Evolutionary conservation across 768 basidiomycete genomes (phyloP), one percentile per base, ranked within the genome.

Genomic region (Leucosporidium yakuticum): DNA sequence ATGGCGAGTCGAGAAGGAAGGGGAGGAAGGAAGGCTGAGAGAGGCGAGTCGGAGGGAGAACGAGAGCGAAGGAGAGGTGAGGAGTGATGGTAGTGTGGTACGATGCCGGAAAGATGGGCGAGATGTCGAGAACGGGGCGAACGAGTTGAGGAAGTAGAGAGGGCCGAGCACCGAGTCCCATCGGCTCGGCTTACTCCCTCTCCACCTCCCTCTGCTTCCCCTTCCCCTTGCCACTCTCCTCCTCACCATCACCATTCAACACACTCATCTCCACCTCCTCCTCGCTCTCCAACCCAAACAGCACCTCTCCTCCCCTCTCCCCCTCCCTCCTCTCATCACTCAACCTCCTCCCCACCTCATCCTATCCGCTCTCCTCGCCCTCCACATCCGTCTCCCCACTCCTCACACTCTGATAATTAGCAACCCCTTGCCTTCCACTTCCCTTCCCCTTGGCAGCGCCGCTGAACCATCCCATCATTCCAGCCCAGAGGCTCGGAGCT

Each of bases 341-440:
- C 34, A 25, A 4, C 23, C 32, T 23, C 31, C 55, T 17, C 57
- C 57, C 27, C 57, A 39, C 57, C 57, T 59, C 57, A 59, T 59
- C 57, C 57, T 59, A 59, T 39, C 39, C 39, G 17, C 39, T 44
- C 39, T 59, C 57, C 23, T n/a, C n/a, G n/a, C n/a, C n/a, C n/a
- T 27, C 36, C 21, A 17, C 57, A 8, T n/a, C 32, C 55, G 31
- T 31, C 55, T 31, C 57, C 36, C 34, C 29, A 25, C n/a, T 55
- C n/a, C 54, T 27, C 54, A 55, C n/a, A 29, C 54, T 59, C 36
- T 59, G 57, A 29, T 59, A 59, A 44, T 44, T 59, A 34, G 57
- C 36, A 2, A 27, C 50, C 25, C 57, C 34, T 6, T n/a, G 34
- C 23, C 21, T 12, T 12, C 57, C 23, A 39, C 36, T 44, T 44